Percentiles rank a stretch among this genome's conserved stretches.
Evolutionary conservation across 192 early-diverging fungal genomes (phyloP).

Genomic region (Lobosporangium transversale): DNA sequence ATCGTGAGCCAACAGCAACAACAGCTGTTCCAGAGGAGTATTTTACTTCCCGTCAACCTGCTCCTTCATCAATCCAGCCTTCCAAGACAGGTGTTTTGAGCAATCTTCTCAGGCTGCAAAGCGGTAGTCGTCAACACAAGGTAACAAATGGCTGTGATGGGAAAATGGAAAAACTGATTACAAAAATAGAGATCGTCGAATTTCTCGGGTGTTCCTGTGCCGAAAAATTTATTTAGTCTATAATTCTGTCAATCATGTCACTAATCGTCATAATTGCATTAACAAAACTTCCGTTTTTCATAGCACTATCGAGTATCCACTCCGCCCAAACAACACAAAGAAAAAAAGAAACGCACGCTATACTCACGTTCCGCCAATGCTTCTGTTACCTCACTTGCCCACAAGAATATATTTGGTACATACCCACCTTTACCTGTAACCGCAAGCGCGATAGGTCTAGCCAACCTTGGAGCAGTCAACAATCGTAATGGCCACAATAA

Average conservation of each 20-base stretch:
- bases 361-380: slow-evolving; percentile 41
- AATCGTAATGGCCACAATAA: not conserved
- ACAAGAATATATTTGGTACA: slow-evolving; percentile 21
- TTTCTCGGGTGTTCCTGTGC: no score
- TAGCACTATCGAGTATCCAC: slow-evolving; percentile 10
- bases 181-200: not conserved
- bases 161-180: not conserved
- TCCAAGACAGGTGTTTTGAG: slow-evolving; percentile 56
- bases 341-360: slow-evolving; percentile 48
- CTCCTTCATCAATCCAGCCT: slow-evolving; percentile 15
- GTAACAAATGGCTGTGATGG: not conserved
- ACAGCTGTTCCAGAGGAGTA: not conserved
- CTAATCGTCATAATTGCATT: not conserved
- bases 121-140: slow-evolving; percentile 18
- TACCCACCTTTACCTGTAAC: slow-evolving; percentile 30
- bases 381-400: slow-evolving; percentile 23
- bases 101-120: slow-evolving; percentile 56
- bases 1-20: slow-evolving; percentile 7
- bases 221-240: not conserved
- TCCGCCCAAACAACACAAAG: slow-evolving; percentile 25
- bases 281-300: not conserved
- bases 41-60: not conserved
- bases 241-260: not conserved
- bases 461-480: not conserved
- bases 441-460: slow-evolving; percentile 1